Percentiles rank a stretch among this genome's conserved stretches.
Conservation (phyloP, 2,329 filamentous ascomycete genomes). For the Teratosphaeria pseudoeucalypti region DNA sequence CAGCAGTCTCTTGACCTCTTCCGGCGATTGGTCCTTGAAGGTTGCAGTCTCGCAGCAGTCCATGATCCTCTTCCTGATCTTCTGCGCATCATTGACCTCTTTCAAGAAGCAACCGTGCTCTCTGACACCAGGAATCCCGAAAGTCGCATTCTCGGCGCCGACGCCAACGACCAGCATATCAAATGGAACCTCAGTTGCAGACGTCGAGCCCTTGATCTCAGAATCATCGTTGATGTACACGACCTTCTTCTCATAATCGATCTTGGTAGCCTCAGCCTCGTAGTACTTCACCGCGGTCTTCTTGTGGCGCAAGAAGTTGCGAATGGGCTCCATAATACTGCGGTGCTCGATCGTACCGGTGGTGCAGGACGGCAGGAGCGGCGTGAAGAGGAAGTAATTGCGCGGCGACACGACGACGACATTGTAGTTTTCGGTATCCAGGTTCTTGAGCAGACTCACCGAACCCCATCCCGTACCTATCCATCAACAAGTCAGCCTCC, state of each 20-base stretch:
- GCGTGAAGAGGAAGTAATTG: slow-evolving; percentile 99
- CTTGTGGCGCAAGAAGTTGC: slow-evolving; percentile 92
- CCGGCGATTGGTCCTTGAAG: slow-evolving; percentile 86
- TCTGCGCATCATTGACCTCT: slow-evolving; percentile 92
- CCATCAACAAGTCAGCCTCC: slow-evolving; percentile 9
- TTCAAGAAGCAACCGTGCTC: slow-evolving; percentile 98
- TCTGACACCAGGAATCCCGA: slow-evolving; percentile 86
- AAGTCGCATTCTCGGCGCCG: slow-evolving; percentile 95
- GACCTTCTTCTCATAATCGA: slow-evolving; percentile 83
- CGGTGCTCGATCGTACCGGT: slow-evolving; percentile 97
- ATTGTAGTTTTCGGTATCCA: slow-evolving; percentile 98
- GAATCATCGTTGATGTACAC: slow-evolving; percentile 87
- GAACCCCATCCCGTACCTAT: slow-evolving; percentile 92
- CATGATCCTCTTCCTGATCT: slow-evolving; percentile 98
- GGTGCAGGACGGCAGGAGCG: slow-evolving; percentile 91
- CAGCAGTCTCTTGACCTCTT: slow-evolving; percentile 85
- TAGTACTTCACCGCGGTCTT: slow-evolving; percentile 90
- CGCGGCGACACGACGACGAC: slow-evolving; percentile 88
- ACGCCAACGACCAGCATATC: slow-evolving; percentile 98
- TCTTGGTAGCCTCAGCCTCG: slow-evolving; percentile 92
- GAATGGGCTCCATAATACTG: slow-evolving; percentile 98
- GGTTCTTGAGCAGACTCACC: slow-evolving; percentile 92
- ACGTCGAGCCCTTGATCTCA: slow-evolving; percentile 74
- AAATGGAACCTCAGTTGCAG: slow-evolving; percentile 82
- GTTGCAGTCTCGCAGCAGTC: slow-evolving; percentile 97